Conservation (phyloP, 2,329 filamentous ascomycete genomes). For the Talaromyces albobiverticillius region DNA sequence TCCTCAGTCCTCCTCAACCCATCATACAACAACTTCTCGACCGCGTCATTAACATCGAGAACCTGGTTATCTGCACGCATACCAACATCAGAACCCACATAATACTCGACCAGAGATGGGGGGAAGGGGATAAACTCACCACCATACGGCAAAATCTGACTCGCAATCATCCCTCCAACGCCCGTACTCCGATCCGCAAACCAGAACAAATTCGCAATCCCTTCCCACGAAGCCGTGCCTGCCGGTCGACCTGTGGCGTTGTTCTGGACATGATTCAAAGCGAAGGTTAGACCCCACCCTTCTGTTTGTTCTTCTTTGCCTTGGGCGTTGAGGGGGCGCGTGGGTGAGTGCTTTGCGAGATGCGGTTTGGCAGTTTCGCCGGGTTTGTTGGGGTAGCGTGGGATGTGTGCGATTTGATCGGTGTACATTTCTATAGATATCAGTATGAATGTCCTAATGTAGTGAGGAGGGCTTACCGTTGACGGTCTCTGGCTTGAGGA, state of each 20-base stretch:
- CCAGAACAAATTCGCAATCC: constrained; percentile 58
- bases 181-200: constrained; percentile 58
- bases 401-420: constrained; percentile 58
- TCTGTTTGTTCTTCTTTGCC: constrained; percentile 45
- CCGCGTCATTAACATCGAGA: constrained; percentile 9
- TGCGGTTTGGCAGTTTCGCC: constrained; percentile 49
- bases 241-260: constrained; percentile 49
- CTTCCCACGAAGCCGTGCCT: constrained; percentile 54
- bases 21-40: constrained; percentile 9
- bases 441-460: background rate
- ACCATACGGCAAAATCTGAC: constrained; percentile 51
- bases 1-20: constrained; percentile 3
- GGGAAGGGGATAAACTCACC: constrained; percentile 10
- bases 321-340: background rate
- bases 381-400: constrained; percentile 50
- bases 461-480: constrained; percentile 24
- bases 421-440: constrained; percentile 51
- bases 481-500: constrained; percentile 56
- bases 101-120: no score
- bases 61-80: constrained; percentile 3
- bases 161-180: constrained; percentile 51
- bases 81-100: no score
- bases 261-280: constrained; percentile 44
- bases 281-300: constrained; percentile 62
- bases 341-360: constrained; percentile 40